Percentiles rank a stretch among this genome's conserved stretches.
These are phyloP conservation scores for Metschnikowia picachoensis DNA, from an alignment of 805 yeast genomes.

Conservation along the genomic window DNA sequence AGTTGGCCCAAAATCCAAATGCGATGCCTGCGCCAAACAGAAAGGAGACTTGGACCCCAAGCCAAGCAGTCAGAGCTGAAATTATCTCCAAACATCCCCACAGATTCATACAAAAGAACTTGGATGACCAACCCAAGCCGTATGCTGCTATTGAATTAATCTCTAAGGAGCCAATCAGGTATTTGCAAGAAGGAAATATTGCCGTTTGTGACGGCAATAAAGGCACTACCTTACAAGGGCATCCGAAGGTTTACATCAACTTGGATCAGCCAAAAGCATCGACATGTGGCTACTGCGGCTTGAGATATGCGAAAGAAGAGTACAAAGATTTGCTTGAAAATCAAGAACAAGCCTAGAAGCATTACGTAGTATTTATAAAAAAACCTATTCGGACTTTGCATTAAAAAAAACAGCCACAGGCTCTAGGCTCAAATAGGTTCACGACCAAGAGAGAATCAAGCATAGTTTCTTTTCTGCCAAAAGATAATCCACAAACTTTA, in stretches of 20 bases:
- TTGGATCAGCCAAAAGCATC: conserved; percentile 71
- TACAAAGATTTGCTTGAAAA: conserved; percentile 38
- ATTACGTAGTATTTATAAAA: no score
- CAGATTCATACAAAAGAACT: conserved; percentile 69
- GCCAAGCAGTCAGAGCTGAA: conserved; percentile 59
- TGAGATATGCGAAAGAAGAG: conserved; percentile 57
- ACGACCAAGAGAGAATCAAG: no score
- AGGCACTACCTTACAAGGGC: conserved; percentile 68
- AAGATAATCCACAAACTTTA: no score
- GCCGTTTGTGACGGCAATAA: conserved; percentile 85
- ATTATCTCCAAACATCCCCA: conserved; percentile 49
- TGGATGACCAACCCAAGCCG: conserved; percentile 69
- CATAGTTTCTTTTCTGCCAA: no score
- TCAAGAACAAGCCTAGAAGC: background rate
- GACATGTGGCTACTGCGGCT: conserved; percentile 80
- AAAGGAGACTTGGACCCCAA: conserved; percentile 62
- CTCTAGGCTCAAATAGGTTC: no score
- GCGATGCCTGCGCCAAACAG: conserved; percentile 77
- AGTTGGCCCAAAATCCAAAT: conserved; percentile 22
- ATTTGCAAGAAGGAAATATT: conserved; percentile 47
- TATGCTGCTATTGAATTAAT: conserved; percentile 83
- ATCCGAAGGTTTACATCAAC: conserved; percentile 78
- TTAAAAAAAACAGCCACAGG: no score
- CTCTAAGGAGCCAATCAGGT: conserved; percentile 66
- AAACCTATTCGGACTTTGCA: no score